These are phyloP conservation scores for Penicillium odoratum DNA, from an alignment of 495 filamentous ascomycete species.

Conservation along the genomic window DNA sequence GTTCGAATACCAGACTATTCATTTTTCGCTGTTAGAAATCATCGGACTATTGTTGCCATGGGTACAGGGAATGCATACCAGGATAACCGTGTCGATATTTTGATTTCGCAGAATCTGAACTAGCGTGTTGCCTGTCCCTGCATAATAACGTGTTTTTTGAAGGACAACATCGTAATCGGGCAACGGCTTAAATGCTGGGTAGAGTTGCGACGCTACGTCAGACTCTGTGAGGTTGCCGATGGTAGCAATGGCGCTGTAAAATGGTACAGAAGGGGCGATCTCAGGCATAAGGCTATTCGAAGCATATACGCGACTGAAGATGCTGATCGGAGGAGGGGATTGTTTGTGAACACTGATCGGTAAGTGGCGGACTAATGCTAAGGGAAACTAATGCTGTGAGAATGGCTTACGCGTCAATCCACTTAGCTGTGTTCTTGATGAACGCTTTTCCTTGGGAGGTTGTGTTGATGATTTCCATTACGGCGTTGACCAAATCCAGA, in stretches of 20 bases:
- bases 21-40: background rate
- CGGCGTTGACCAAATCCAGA: background rate
- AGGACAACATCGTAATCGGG: slow-evolving; percentile 3
- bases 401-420: slow-evolving; percentile 5
- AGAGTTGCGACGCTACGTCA: background rate
- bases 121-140: background rate
- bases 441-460: background rate
- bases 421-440: slow-evolving; percentile 3
- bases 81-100: slow-evolving; percentile 3
- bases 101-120: slow-evolving; percentile 6
- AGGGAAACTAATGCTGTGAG: too few relatives aligned
- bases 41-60: background rate
- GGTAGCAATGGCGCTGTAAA: background rate
- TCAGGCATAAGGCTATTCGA: slow-evolving; percentile 1
- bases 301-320: slow-evolving; percentile 2
- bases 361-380: background rate
- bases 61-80: background rate
- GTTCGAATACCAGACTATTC: slow-evolving; percentile 6
- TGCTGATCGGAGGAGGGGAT: slow-evolving; percentile 7
- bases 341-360: slow-evolving; percentile 1
- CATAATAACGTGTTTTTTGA: slow-evolving; percentile 4
- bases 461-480: background rate
- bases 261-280: slow-evolving; percentile 1
- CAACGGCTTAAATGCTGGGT: background rate
- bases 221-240: slow-evolving; percentile 6